Base-by-base conservation (phyloP, 1,139 yeast species). In the Lodderomyces jiufengensis region DNA sequence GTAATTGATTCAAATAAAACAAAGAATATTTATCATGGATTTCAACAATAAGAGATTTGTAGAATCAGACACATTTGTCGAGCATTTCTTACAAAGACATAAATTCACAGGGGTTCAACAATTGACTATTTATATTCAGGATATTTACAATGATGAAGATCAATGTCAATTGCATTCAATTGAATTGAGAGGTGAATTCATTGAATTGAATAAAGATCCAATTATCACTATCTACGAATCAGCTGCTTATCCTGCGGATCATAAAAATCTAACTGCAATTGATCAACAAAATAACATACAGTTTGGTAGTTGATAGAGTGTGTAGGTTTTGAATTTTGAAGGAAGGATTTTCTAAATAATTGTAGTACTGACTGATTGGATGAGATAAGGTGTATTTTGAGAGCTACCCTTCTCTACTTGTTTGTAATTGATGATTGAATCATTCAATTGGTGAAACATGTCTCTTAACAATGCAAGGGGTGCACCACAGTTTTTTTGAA, bases 211-310 rank as follows among this genome's bases (percentile, higher is more conserved):
- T 34, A 75, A 70, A 48, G 86, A 77, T 40, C 95, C 95, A 0
- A 79, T 85, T 13, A 72, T 83, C 14, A 71, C 95, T 1, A 53
- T 84, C 21, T 90, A 90, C 56, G 97, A 90, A 57, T 78, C 88
- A 42, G 95, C 96, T 1, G 94, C 97, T 5, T 88, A 88, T 53
- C 96, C 96, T 0, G 78, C 83, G 3, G 97, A 90, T 54, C 97
- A 90, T 58, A 80, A 80, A 51, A 76, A 42, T 23, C 20, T 41
- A 10, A 36, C 42, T 8, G 68, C 44, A 38, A 41, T 38, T 39
- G 39, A 35, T 32, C 31, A 36, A 14, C 10, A 40, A 7, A 37
- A 42, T 29, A 31, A 42, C 26, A 42, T 47, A 20, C 34, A 50
- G 9, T 33, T 44, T 20, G 48, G 48, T 18, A 40, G 38, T 33